Base-by-base conservation (phyloP, 805 yeast genomes). In the Teunomyces atbi region DNA sequence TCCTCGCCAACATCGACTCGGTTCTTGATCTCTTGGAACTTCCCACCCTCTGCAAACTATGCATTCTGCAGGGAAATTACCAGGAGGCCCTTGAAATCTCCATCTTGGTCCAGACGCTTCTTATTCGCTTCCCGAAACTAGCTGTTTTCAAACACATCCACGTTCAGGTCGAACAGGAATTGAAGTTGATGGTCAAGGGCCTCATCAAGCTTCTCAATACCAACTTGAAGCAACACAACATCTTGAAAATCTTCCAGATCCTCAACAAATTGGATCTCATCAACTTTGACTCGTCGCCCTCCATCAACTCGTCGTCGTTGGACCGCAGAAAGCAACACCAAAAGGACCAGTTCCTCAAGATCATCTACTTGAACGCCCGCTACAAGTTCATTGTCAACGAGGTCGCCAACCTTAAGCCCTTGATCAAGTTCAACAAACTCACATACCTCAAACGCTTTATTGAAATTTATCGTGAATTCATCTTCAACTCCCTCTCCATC, bases 21-120 rank as follows among this genome's bases (percentile, higher is more conserved):
- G 73, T 91, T 8, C 77, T 85, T 49, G 96, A 88, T 56, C 76
- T 91, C 7, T 69, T 92, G 53, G 96, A 89, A 58, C 68, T 94
- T 28, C 97, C 99, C 1, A 77, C 95, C 1, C 63, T 92, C 41
- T 83, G 92, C 28, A 77, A 83, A 41, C 82, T 91, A n/a, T 89
- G 97, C 64, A 88, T 91, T 8, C 74, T 81, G 41, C 84, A 86
- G 40, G 96, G 96, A 0, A 87, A 86, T 58, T 94, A 91, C 60
- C 86, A 89, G 28, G 96, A 90, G 58, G 90, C 97, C 7, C 76
- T 92, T 29, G 96, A 92, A 61, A 78, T 92, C 11, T 85, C 90
- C 10, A 77, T 86, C 26, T 82, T 87, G 56, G 82, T 86, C 0
- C 77, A 84, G 51, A 75, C 95, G 45, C 69, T 94, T 19, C 70